Percentiles rank a stretch among this genome's conserved stretches.
Evolutionary conservation across 805 yeast genomes (phyloP).

Genomic region (Lipomyces kockii): DNA sequence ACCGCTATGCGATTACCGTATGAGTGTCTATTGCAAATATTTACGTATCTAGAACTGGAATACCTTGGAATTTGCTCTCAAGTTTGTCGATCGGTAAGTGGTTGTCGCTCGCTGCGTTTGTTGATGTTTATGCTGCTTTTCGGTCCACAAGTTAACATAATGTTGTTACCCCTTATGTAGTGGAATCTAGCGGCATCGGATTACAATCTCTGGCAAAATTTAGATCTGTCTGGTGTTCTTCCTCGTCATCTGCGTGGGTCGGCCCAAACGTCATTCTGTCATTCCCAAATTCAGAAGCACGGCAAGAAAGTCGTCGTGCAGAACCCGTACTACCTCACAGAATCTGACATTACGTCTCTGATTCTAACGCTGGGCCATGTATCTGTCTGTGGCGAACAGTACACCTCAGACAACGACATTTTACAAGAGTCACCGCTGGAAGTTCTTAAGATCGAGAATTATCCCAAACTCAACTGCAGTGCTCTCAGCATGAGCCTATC

Average conservation of each 20-base stretch:
- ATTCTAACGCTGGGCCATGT: neutral
- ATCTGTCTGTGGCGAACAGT: neutral
- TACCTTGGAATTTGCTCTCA: constrained; percentile 10
- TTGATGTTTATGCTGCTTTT: neutral
- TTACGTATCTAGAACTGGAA: constrained; percentile 6
- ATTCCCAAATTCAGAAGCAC: neutral
- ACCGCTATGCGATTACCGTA: constrained; percentile 13
- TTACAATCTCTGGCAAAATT: constrained; percentile 1
- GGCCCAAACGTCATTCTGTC: neutral
- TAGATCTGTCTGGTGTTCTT: constrained; percentile 9
- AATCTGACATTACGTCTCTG: constrained; percentile 7
- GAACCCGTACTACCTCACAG: constrained; percentile 13
- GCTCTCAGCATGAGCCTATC: constrained; percentile 10
- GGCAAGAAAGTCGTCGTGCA: neutral
- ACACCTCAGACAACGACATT: neutral
- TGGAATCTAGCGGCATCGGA: constrained; percentile 15
- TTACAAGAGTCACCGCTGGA: constrained; percentile 2
- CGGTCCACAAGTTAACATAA: neutral
- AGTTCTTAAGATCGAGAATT: constrained; percentile 12
- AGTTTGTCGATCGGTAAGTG: constrained; percentile 23
- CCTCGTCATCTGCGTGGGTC: constrained; percentile 5
- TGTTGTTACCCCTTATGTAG: constrained; percentile 1
- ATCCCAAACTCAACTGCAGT: neutral
- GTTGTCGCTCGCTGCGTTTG: neutral
- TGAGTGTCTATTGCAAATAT: constrained; percentile 19